phyloP scores from a whole-genome alignment of 1,284 basidiomycete genomes.

The Pisolithus thermaeus region DNA sequence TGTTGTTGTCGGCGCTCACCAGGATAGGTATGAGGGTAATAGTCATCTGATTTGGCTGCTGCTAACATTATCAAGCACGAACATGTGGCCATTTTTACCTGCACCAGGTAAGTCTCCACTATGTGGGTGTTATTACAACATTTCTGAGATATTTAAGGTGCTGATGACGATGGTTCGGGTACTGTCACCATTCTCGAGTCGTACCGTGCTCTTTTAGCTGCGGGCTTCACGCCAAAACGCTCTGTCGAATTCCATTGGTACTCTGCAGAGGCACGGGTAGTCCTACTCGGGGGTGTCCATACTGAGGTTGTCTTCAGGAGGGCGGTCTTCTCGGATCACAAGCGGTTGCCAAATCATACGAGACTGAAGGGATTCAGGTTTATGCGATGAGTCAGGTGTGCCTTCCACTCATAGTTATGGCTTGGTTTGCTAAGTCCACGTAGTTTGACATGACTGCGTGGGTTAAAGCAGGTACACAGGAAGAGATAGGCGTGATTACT shows the following conservation, averaged over 20 bases:
- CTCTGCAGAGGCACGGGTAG: conserved; percentile 67
- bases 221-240: conserved; percentile 71
- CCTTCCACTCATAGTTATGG: conserved; percentile 5
- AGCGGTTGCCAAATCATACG: conserved; percentile 82
- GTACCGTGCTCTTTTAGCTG: conserved; percentile 77
- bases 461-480: conserved; percentile 85
- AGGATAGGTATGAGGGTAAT: conserved; percentile 60
- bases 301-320: conserved; percentile 48
- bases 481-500: conserved; percentile 86
- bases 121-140: conserved; percentile 1
- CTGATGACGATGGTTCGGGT: conserved; percentile 90
- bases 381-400: conserved; percentile 83
- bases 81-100: conserved; percentile 82
- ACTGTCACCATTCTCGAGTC: conserved; percentile 90
- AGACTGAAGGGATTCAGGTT: conserved; percentile 57
- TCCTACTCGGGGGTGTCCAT: not conserved
- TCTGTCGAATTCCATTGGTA: conserved; percentile 97
- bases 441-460: conserved; percentile 96
- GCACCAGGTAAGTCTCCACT: conserved; percentile 63
- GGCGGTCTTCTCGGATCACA: conserved; percentile 94
- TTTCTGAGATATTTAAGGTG: conserved; percentile 38
- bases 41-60: conserved; percentile 1
- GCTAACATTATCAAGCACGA: conserved; percentile 47
- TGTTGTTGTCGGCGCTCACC: conserved; percentile 80
- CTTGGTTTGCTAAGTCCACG: conserved; percentile 4